phyloP scores from a whole-genome alignment of 305 asterid genomes.

The Fraxinus latifolia region DNA sequence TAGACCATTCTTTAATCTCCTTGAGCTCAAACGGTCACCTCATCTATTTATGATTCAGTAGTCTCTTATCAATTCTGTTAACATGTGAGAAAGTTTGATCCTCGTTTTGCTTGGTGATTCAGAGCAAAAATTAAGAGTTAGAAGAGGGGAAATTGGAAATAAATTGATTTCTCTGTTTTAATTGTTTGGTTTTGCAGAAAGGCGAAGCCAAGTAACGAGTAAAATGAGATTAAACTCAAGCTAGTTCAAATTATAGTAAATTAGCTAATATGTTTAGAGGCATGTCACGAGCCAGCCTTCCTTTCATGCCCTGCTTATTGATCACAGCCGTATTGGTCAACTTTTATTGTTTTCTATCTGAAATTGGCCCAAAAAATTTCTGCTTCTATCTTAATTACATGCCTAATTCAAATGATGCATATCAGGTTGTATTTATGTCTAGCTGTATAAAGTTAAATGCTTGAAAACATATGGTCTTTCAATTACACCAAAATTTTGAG shows the following conservation, averaged over 20 bases:
- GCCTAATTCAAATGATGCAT: constrained; percentile 1
- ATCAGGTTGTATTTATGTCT: constrained; percentile 11
- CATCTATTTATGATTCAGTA: background rate
- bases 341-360: background rate
- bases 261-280: constrained; percentile 9
- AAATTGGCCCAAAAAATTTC: constrained; percentile 1
- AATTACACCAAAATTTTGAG: constrained; percentile 18
- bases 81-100: background rate
- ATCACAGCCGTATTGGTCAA: background rate
- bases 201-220: constrained; percentile 2
- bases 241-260: background rate
- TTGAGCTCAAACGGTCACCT: background rate
- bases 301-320: background rate
- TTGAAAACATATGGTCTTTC: constrained; percentile 7
- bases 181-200: background rate
- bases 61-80: background rate
- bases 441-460: background rate
- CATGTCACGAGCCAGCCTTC: background rate
- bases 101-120: background rate
- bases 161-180: background rate
- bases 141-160: background rate
- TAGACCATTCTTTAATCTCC: constrained; percentile 6
- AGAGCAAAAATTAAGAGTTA: background rate
- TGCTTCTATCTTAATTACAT: background rate
- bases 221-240: background rate